Conservation (phyloP, 148 eudicot species). For the Suaeda aralocaspica region DNA sequence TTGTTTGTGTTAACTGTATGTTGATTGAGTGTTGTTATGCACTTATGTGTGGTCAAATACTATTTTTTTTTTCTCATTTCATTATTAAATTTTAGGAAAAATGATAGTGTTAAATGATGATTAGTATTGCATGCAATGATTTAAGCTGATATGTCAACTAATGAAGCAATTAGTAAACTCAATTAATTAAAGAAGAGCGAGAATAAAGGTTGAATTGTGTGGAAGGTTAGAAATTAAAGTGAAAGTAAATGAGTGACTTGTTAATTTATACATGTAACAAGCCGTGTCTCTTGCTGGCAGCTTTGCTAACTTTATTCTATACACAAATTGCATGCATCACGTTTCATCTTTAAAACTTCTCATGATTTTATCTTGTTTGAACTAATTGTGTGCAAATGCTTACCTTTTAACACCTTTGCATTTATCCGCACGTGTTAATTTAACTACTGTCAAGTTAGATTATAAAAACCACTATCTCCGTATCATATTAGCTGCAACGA, state of each 20-base stretch:
- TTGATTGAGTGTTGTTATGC: no score
- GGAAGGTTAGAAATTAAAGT: background rate
- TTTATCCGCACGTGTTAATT: background rate
- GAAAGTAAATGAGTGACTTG: background rate
- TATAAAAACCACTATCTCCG: no score
- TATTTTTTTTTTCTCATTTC: no score
- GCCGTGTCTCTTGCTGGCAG: constrained; percentile 23
- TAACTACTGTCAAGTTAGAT: background rate
- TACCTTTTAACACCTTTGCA: no score
- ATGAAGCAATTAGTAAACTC: background rate
- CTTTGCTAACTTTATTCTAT: constrained; percentile 13
- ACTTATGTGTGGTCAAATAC: no score
- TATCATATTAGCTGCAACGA: no score
- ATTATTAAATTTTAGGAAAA: no score
- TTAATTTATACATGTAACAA: constrained; percentile 8
- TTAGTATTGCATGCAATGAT: background rate
- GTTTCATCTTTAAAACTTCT: background rate
- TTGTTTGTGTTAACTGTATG: no score
- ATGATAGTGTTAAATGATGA: no score
- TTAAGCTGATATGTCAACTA: background rate
- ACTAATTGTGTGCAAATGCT: no score
- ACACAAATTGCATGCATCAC: constrained; percentile 8
- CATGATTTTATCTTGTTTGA: background rate
- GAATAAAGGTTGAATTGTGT: constrained; percentile 20
- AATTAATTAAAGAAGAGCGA: background rate